These are phyloP conservation scores for Cyberlindnera euphorbiae DNA, from an alignment of 805 yeast genomes.

Conservation along the genomic window DNA sequence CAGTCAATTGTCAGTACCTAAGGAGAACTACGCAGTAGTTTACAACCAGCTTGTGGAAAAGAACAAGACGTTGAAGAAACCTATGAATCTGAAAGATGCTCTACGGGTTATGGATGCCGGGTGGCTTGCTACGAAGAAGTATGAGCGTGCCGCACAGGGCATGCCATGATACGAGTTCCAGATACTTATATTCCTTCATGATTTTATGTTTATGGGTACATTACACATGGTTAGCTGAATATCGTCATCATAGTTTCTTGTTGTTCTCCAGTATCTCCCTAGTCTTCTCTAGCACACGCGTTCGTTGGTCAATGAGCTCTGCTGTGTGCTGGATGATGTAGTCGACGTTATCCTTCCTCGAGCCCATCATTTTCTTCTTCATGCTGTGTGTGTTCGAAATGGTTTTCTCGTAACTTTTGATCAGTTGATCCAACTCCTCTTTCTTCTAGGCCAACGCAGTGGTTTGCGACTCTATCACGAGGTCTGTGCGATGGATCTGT, in stretches of 20 bases:
- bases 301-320: slow-evolving; percentile 65
- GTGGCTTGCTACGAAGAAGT: slow-evolving; percentile 75
- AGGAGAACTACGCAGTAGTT: slow-evolving; percentile 52
- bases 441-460: slow-evolving; percentile 12
- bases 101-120: slow-evolving; percentile 73
- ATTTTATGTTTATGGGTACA: too few relatives aligned
- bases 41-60: slow-evolving; percentile 69
- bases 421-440: slow-evolving; percentile 6
- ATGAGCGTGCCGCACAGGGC: slow-evolving; percentile 52
- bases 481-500: slow-evolving; percentile 22
- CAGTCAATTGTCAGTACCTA: slow-evolving; percentile 32
- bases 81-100: slow-evolving; percentile 71
- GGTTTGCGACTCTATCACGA: slow-evolving; percentile 20
- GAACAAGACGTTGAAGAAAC: slow-evolving; percentile 59
- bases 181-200: too few relatives aligned
- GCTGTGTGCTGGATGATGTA: slow-evolving; percentile 48
- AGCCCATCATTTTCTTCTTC: slow-evolving; percentile 1
- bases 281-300: slow-evolving; percentile 65
- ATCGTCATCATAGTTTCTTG: slow-evolving; percentile 11
- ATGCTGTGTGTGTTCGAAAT: slow-evolving; percentile 1
- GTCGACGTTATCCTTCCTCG: slow-evolving; percentile 10
- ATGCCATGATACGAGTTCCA: slow-evolving; percentile 21
- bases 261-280: slow-evolving; percentile 32
- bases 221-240: too few relatives aligned
- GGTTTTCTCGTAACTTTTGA: slow-evolving; percentile 9